Evolutionary conservation across 805 yeast species (phyloP).

Genomic region (Pichia paraexigua): DNA sequence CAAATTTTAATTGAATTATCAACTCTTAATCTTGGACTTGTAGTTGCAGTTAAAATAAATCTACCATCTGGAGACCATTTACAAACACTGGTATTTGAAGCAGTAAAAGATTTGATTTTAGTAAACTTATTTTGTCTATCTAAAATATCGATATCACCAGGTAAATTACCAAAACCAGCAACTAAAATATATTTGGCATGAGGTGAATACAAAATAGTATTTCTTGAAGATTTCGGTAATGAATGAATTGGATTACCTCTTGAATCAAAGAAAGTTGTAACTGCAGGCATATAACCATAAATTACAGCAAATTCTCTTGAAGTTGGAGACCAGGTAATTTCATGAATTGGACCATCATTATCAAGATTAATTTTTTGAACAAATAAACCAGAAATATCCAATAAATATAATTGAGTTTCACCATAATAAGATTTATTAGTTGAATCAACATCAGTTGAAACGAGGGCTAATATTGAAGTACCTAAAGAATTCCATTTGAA

Average conservation of each 20-base stretch:
- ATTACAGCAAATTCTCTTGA: constrained; percentile 96
- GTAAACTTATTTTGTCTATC: constrained; percentile 83
- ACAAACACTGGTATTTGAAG: constrained; percentile 92
- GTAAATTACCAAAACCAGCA: constrained; percentile 97
- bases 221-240: constrained; percentile 80
- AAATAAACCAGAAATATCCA: constrained; percentile 88
- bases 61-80: constrained; percentile 98
- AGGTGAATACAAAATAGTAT: constrained; percentile 87
- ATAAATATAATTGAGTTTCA: constrained; percentile 82
- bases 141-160: constrained; percentile 91
- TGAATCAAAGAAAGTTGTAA: constrained; percentile 88
- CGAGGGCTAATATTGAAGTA: constrained; percentile 86
- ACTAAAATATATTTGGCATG: constrained; percentile 85
- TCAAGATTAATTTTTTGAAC: constrained; percentile 83
- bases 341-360: constrained; percentile 95
- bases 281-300: constrained; percentile 96
- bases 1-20: constrained; percentile 92
- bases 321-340: constrained; percentile 94
- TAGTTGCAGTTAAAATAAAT: constrained; percentile 88
- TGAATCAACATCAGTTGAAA: constrained; percentile 92
- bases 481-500: constrained; percentile 93
- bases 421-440: constrained; percentile 94
- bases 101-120: constrained; percentile 76
- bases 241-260: constrained; percentile 83
- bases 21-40: constrained; percentile 92